A percentile compares a stretch with the other conserved stretches of the same genome.
Evolutionary conservation across 208 protist genomes (phyloP).

Genomic region (Leishmania braziliensis): DNA sequence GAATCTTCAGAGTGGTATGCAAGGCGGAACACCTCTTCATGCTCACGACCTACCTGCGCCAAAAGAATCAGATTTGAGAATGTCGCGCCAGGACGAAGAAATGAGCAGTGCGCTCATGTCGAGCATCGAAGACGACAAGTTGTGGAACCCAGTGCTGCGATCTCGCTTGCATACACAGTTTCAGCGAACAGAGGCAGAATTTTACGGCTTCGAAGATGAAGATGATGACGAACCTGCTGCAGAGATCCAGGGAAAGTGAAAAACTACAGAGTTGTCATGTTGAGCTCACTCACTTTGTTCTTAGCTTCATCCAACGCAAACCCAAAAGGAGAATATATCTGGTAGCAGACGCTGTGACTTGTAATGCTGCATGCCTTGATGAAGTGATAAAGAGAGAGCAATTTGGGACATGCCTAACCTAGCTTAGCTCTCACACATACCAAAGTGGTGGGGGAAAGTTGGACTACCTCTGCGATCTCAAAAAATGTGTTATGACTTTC

Average conservation of each 20-base stretch:
- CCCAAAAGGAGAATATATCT: not conserved
- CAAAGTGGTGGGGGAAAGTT: not conserved
- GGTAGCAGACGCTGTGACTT: not conserved
- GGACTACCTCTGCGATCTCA: not conserved
- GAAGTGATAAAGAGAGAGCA: not conserved
- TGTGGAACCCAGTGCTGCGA: conserved; percentile 87
- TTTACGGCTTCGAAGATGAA: conserved; percentile 90
- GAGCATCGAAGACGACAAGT: conserved; percentile 89
- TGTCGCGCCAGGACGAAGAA: conserved; percentile 78
- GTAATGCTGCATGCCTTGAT: not conserved
- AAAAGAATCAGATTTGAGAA: conserved; percentile 69
- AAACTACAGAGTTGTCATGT: not conserved
- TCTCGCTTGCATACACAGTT: conserved; percentile 69
- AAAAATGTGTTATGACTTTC: not conserved
- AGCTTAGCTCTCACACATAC: too few species aligned
- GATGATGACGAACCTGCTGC: conserved; percentile 41
- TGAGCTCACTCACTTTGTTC: not conserved
- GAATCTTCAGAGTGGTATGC: conserved; percentile 81
- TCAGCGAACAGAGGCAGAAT: conserved; percentile 57
- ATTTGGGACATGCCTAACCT: not conserved
- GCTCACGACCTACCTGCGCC: conserved; percentile 80
- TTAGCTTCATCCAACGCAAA: not conserved
- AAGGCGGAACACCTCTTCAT: conserved; percentile 83
- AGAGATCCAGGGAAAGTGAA: not conserved
- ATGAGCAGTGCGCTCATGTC: conserved; percentile 91